phyloP scores from a whole-genome alignment of 2,329 filamentous ascomycete species.

The Aspergillus thermomutatus region DNA sequence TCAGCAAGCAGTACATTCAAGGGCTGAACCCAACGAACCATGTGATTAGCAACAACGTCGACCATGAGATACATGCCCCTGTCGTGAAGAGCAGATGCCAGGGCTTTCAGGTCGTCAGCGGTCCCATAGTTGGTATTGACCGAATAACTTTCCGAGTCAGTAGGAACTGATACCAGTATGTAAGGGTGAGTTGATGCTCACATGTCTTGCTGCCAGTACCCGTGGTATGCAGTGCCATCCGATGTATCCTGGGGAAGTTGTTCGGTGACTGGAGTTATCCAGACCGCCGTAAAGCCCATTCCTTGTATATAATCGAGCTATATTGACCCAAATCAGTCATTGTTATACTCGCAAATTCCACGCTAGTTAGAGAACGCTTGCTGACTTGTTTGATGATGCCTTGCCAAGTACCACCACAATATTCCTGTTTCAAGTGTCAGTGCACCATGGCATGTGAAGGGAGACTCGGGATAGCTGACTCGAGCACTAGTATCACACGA shows the following conservation, averaged over 20 bases:
- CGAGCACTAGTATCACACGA: conserved; percentile 24
- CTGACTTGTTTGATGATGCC: conserved; percentile 42
- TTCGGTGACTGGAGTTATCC: conserved; percentile 46
- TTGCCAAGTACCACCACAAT: conserved; percentile 51
- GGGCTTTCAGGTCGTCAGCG: conserved; percentile 54
- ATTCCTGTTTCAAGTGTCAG: conserved; percentile 21
- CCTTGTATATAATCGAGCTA: conserved; percentile 50
- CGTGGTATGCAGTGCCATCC: conserved; percentile 46
- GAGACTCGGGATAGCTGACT: conserved; percentile 10
- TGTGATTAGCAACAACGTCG: conserved; percentile 58
- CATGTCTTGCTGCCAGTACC: conserved; percentile 51
- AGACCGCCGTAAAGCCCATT: conserved; percentile 49
- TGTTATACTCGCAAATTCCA: neutral
- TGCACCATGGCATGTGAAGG: neutral
- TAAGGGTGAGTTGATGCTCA: conserved; percentile 8
- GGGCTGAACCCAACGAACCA: conserved; percentile 26
- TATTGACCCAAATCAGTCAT: neutral
- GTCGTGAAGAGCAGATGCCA: conserved; percentile 54
- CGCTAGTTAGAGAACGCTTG: no score
- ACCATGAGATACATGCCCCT: conserved; percentile 61
- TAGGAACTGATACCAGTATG: neutral
- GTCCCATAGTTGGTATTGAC: conserved; percentile 61
- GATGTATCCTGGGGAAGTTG: conserved; percentile 35
- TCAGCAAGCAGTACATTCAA: conserved; percentile 4
- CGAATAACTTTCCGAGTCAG: conserved; percentile 31